Percentiles rank a stretch among this genome's conserved stretches.
Conservation (phyloP, 2,329 filamentous ascomycete genomes). For the Alternaria sp. region DNA sequence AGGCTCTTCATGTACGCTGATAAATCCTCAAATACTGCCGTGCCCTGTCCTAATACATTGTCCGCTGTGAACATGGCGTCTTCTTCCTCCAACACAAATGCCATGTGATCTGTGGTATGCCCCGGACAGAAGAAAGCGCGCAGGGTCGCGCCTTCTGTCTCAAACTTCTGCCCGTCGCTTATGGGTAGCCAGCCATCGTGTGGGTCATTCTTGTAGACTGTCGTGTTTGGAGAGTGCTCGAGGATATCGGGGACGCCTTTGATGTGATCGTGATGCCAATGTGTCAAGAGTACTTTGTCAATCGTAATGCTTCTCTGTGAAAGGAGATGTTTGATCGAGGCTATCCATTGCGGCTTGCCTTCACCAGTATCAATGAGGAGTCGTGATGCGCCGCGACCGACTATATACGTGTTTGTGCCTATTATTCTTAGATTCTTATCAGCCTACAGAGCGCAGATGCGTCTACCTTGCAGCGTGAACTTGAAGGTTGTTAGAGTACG, state of each 20-base stretch:
- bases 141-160: slow-evolving; percentile 69
- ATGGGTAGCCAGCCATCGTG: slow-evolving; percentile 61
- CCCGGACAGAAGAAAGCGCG: slow-evolving; percentile 74
- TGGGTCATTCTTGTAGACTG: slow-evolving; percentile 73
- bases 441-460: neutral
- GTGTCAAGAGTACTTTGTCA: slow-evolving; percentile 77
- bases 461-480: slow-evolving; percentile 69
- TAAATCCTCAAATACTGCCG: slow-evolving; percentile 83
- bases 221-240: slow-evolving; percentile 67
- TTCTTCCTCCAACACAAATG: slow-evolving; percentile 77
- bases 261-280: slow-evolving; percentile 91
- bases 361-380: slow-evolving; percentile 92
- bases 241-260: slow-evolving; percentile 77
- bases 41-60: slow-evolving; percentile 87
- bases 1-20: slow-evolving; percentile 73
- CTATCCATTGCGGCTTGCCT: slow-evolving; percentile 77
- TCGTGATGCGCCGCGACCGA: slow-evolving; percentile 76
- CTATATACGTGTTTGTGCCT: slow-evolving; percentile 93
- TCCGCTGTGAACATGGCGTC: slow-evolving; percentile 88
- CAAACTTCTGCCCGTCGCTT: slow-evolving; percentile 64
- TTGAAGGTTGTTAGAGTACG: slow-evolving; percentile 39
- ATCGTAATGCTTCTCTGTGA: slow-evolving; percentile 73
- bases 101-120: slow-evolving; percentile 84
- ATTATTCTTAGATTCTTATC: slow-evolving; percentile 38
- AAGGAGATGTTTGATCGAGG: slow-evolving; percentile 70